Base-by-base conservation (phyloP, 2,329 filamentous ascomycete genomes). In the Lecanicillium sp. region DNA sequence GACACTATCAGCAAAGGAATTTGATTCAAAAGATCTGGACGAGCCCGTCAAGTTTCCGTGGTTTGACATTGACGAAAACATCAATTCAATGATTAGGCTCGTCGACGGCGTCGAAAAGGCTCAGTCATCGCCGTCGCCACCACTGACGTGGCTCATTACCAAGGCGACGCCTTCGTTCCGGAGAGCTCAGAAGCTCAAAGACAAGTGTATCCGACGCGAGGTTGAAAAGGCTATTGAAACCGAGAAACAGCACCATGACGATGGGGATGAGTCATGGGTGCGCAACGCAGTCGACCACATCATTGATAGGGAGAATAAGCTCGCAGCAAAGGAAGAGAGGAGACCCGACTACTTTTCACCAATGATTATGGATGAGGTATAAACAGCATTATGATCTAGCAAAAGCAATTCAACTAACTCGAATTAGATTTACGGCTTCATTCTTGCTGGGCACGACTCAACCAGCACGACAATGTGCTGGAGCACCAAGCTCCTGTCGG, bases 331-430 rank as follows among this genome's bases (percentile, higher is more conserved):
- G 35, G 48, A 43, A 11, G 50, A 44, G 3, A 43, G 52, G n/a
- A 18, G 37, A 8, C 51, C 52, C 0, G 37, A 50, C 11, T 55
- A 54, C 34, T 43, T 50, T 29, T 51, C 49, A 1, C 40, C 35
- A 5, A 44, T 43, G 11, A 53, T 58, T 20, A 43, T 44, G 14
- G 55, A 57, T 36, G 56, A 59, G 42, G 33, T 35, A 27, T 31
- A 15, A n/a, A n/a, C n/a, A n/a, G n/a, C n/a, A n/a, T n/a, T n/a
- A n/a, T n/a, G n/a, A n/a, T n/a, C n/a, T n/a, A n/a, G n/a, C n/a
- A n/a, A n/a, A n/a, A n/a, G n/a, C n/a, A n/a, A n/a, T n/a, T 29
- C 27, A 25, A 11, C 11, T 25, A 11, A 25, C 22, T 6, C 22
- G 22, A 25, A 25, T 25, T 25, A 36, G 34, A n/a, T 43, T 9